Percentiles rank a stretch among this genome's conserved stretches.
Conservation (phyloP, 441 rosid genomes). For the Bruguiera hainesii region DNA sequence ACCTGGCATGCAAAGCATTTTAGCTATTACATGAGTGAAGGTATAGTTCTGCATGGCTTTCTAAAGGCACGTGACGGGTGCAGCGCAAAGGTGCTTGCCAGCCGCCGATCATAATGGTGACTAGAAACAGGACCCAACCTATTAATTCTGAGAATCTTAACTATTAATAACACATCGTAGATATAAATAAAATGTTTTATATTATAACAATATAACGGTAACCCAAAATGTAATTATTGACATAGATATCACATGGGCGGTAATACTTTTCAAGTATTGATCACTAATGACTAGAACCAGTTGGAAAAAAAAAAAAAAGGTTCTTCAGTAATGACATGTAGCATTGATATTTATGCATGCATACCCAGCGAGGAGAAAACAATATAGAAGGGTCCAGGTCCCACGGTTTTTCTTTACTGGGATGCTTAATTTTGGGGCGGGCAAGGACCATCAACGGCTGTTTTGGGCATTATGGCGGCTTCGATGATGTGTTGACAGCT, state of each 20-base stretch:
- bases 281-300: too few relatives aligned
- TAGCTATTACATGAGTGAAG: not conserved
- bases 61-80: constrained; percentile 12
- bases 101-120: not conserved
- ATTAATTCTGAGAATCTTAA: not conserved
- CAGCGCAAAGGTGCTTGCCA: constrained; percentile 13
- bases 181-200: too few relatives aligned
- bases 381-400: not conserved
- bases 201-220: too few relatives aligned
- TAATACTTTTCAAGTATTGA: too few relatives aligned
- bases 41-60: constrained; percentile 18
- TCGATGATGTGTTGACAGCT: constrained; percentile 36
- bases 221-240: too few relatives aligned
- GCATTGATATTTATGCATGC: too few relatives aligned
- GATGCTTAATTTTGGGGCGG: not conserved
- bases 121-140: not conserved
- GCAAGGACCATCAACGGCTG: constrained; percentile 11
- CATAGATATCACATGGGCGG: too few relatives aligned
- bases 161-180: too few relatives aligned
- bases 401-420: not conserved
- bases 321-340: too few relatives aligned
- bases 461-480: constrained; percentile 15
- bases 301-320: too few relatives aligned
- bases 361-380: too few relatives aligned
- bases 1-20: not conserved